Evolutionary conservation across 1,139 yeast species (phyloP), one percentile per base, ranked within the genome.

Genomic region (Nakaseomyces sp.): DNA sequence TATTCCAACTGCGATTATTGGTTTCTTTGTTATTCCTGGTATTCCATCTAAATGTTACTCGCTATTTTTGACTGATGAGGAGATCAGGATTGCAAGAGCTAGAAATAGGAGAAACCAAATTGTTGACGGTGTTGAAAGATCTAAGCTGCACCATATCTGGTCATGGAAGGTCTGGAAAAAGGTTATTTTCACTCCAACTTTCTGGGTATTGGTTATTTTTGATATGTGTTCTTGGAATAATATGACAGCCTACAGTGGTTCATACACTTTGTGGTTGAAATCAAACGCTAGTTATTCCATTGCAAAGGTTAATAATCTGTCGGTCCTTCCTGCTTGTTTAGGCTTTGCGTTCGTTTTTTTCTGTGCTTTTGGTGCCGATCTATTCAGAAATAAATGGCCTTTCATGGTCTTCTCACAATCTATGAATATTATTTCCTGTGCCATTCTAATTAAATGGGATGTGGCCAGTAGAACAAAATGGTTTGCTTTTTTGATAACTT

Each of bases 21-120:
- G 91, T 0, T 73, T 78, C 53, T 74, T 74, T 53, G 58, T 75
- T 48, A 71, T 81, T 53, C 93, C 93, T 2, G 91, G 88, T 38
- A 68, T 76, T 2, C 83, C 84, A 36, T 73, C 74, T 1, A 70
- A 69, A 47, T 81, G 65, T 67, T 72, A 56, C 69, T 77, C 65
- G 63, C 72, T 53, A 10, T 76, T 57, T 56, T 70, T 67, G 68
- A 67, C 76, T 5, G 82, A 80, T 53, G 82, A 79, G 33, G 91
- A 82, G 50, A 77, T 79, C 40, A 66, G 73, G 47, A 64, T 81
- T 44, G 84, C 85, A 12, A 69, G 82, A 51, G 68, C 66, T 42
- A 72, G 87, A 60, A 68, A 79, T 60, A 67, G 61, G 56, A 63
- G 67, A 52, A 57, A 59, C 37, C 58, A 58, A 38, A 61, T 61